Percentiles rank a stretch among this genome's conserved stretches.
Conservation (phyloP, 306 rosid genomes). For the Acmispon strigosus region DNA sequence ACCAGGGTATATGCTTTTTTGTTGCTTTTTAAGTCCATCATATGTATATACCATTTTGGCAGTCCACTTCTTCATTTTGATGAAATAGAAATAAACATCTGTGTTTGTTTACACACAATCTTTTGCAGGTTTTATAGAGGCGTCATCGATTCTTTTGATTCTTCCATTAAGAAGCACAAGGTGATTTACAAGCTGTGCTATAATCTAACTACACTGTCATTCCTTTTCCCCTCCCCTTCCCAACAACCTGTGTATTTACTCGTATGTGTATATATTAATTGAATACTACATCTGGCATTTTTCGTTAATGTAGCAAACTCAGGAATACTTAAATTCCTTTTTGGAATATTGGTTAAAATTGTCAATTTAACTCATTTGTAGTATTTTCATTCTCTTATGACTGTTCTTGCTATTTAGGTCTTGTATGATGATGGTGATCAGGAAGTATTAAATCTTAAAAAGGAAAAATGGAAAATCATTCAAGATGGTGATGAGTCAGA, state of each 20-base stretch:
- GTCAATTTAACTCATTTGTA: not conserved
- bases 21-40: not conserved
- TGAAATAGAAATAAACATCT: not conserved
- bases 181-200: slow-evolving; percentile 33
- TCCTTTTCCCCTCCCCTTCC: not conserved
- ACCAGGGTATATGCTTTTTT: not conserved
- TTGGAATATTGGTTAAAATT: not conserved
- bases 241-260: no score
- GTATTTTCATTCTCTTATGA: not conserved
- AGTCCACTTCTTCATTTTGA: not conserved
- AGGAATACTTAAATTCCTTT: not conserved
- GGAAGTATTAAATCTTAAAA: slow-evolving; percentile 49
- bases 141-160: slow-evolving; percentile 42
- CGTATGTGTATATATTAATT: not conserved
- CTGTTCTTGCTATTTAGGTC: slow-evolving; percentile 38
- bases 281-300: not conserved
- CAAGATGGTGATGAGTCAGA: slow-evolving; percentile 30
- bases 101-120: not conserved
- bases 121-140: slow-evolving; percentile 72
- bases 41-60: not conserved
- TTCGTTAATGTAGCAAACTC: no score
- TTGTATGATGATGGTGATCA: slow-evolving; percentile 61
- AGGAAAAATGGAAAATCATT: slow-evolving; percentile 45
- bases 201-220: not conserved
- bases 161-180: slow-evolving; percentile 52